Conservation (phyloP, 2,329 filamentous ascomycete genomes). For the Aspergillaceae sp. region DNA sequence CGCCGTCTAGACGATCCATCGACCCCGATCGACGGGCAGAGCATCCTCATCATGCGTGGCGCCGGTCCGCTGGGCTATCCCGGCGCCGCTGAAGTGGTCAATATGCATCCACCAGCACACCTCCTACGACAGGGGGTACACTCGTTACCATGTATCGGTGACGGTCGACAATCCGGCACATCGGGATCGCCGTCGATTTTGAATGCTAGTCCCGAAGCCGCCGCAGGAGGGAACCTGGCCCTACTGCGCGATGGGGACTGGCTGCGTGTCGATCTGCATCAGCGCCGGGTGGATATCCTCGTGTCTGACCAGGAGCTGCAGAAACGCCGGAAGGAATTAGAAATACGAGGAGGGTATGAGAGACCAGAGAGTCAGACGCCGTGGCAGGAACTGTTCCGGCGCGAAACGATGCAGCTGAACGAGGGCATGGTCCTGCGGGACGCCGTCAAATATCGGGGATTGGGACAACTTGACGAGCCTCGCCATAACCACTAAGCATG, state of each 20-base stretch:
- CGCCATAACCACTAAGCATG: slow-evolving; percentile 37
- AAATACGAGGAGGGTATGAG: slow-evolving; percentile 31
- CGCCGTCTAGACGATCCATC: slow-evolving; percentile 34
- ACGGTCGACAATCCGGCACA: slow-evolving; percentile 49
- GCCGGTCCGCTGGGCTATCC: slow-evolving; percentile 44
- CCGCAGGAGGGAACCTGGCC: slow-evolving; percentile 46
- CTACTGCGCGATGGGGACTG: slow-evolving; percentile 44
- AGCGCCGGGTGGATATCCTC: slow-evolving; percentile 43
- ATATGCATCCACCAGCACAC: slow-evolving; percentile 43
- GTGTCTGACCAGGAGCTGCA: slow-evolving; percentile 33
- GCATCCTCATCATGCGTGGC: slow-evolving; percentile 44
- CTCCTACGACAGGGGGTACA: slow-evolving; percentile 40
- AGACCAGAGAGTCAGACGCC: slow-evolving; percentile 39
- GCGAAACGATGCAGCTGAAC: slow-evolving; percentile 38
- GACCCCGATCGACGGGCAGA: slow-evolving; percentile 32
- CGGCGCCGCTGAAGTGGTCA: slow-evolving; percentile 45
- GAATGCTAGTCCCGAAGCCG: slow-evolving; percentile 49
- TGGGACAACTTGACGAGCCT: slow-evolving; percentile 37
- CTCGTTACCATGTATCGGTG: slow-evolving; percentile 45
- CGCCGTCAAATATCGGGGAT: slow-evolving; percentile 40
- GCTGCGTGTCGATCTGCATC: slow-evolving; percentile 43
- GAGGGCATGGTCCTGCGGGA: slow-evolving; percentile 42
- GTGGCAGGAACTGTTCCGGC: slow-evolving; percentile 45
- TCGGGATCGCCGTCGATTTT: slow-evolving; percentile 48
- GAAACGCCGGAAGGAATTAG: slow-evolving; percentile 30